Conservation (phyloP, 345 rosid genomes). For the Citrus medica region DNA sequence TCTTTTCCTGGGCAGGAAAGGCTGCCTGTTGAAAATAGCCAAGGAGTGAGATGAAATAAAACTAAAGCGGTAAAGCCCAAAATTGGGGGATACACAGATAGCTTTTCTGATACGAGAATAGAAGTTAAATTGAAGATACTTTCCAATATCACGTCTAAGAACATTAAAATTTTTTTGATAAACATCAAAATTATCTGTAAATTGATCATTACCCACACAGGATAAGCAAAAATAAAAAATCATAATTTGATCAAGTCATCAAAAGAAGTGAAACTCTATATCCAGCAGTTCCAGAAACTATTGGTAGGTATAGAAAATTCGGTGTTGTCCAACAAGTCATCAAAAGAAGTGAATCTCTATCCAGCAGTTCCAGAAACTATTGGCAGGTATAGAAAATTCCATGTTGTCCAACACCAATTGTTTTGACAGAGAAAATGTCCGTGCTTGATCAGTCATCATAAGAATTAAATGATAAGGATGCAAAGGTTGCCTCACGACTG, state of each 20-base stretch:
- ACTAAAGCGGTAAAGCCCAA: not conserved
- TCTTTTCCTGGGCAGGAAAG: conserved; percentile 88
- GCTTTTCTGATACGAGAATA: not conserved
- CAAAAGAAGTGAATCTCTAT: not conserved
- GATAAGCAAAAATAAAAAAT: not conserved
- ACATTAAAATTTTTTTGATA: not conserved
- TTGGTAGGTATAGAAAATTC: not conserved
- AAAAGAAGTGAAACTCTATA: not conserved
- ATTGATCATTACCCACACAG: not conserved
- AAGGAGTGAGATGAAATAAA: conserved; percentile 18
- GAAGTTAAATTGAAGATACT: not conserved
- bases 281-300: not conserved
- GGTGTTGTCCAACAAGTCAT: not conserved
- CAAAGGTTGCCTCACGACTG: not conserved
- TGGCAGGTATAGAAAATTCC: not conserved
- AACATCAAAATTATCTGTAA: not conserved
- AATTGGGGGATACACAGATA: not conserved
- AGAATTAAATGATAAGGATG: not conserved
- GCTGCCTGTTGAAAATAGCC: conserved; percentile 61
- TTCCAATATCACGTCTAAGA: not conserved
- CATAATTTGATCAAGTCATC: not conserved
- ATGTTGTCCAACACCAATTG: not conserved
- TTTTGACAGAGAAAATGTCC: not conserved
- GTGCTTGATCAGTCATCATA: not conserved
- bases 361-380: not conserved